Evolutionary conservation across 1,284 basidiomycete species (phyloP), one percentile per base, ranked within the genome.

Genomic region (Microbotryum lychnidis-dioicae): DNA sequence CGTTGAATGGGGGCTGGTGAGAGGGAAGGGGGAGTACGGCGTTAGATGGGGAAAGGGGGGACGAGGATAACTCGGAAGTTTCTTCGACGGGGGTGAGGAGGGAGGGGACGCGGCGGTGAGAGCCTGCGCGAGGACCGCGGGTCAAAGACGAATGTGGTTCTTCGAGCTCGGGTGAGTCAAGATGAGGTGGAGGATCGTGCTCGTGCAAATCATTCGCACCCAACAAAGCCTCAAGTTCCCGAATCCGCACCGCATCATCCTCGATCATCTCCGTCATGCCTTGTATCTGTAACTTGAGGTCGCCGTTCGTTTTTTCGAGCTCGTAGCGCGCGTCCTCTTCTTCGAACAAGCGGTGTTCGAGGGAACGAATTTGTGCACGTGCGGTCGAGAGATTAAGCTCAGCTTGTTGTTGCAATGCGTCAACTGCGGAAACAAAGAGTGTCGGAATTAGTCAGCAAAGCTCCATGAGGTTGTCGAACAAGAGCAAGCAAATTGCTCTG

Each of bases 341-440:
- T 9, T 63, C 48, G 53, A 69, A 68, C 21, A 61, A 47, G 18
- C 62, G 57, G 27, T 67, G 57, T 45, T 71, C 70, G 56, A 70
- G 65, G 8, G 56, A 57, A 7, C 70, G 65, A 21, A 68, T 65
- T 46, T 63, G 54, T 7, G 60, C 61, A 18, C 63, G 63, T 1
- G 69, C 65, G 6, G 56, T 44, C 4, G 67, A 70, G 3, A 70
- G 58, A 46, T 69, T 67, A n/a, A 69, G 63, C 18, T 67, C 65
- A 44, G 62, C 57, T 45, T 67, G 64, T 49, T 67, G 63, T 33
- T 64, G 63, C 20, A 69, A 42, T 1, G 46, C 42, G 33, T 71
- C 66, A 50, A 61, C 42, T 42, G 37, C 12, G 14, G 12, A 16
- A 42, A 42, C 12, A 42, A 42, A 9, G 37, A 42, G 31, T 31